Percentiles rank a stretch among this genome's conserved stretches.
These are phyloP conservation scores for Hyaloperonospora brassicae DNA, from an alignment of 352 stramenopile species.

Conservation along the genomic window DNA sequence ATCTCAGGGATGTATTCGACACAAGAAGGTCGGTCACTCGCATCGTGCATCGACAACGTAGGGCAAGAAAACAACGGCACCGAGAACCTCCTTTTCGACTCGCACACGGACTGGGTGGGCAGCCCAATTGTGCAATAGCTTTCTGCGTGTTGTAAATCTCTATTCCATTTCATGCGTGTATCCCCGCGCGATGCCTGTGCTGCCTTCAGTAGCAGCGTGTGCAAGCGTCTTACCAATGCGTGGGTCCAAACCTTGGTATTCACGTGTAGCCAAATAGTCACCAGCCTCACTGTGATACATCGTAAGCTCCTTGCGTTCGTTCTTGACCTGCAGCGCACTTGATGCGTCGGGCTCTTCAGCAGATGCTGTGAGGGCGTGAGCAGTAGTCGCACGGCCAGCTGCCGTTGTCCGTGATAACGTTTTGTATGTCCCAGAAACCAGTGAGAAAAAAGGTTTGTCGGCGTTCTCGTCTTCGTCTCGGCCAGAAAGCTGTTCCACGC, in stretches of 20 bases:
- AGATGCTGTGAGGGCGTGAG: conserved; percentile 22
- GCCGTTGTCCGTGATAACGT: conserved; percentile 22
- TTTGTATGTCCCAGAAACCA: conserved; percentile 73
- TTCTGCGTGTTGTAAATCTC: too few relatives aligned
- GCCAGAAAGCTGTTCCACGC: conserved; percentile 22
- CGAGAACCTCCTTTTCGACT: too few relatives aligned
- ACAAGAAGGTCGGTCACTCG: too few relatives aligned
- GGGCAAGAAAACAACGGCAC: too few relatives aligned
- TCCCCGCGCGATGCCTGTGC: conserved; percentile 63
- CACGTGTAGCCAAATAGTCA: conserved; percentile 58
- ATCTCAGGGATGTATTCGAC: too few relatives aligned
- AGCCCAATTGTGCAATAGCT: too few relatives aligned
- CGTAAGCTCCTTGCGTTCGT: conserved; percentile 45
- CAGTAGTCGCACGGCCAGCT: conserved; percentile 9
- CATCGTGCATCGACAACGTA: too few relatives aligned
- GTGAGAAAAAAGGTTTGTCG: conserved; percentile 78
- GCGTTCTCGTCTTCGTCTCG: conserved; percentile 25
- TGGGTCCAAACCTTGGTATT: conserved; percentile 77
- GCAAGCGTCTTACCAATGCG: conserved; percentile 71
- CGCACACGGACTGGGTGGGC: too few relatives aligned
- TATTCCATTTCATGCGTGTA: conserved; percentile 60
- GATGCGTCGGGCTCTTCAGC: conserved; percentile 21
- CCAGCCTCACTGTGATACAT: conserved; percentile 64
- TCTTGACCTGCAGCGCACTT: conserved; percentile 46
- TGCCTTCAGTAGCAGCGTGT: conserved; percentile 66